A percentile compares a stretch with the other conserved stretches of the same genome.
Evolutionary conservation across 1,284 basidiomycete species (phyloP).

Genomic region (Leccinum insolens): DNA sequence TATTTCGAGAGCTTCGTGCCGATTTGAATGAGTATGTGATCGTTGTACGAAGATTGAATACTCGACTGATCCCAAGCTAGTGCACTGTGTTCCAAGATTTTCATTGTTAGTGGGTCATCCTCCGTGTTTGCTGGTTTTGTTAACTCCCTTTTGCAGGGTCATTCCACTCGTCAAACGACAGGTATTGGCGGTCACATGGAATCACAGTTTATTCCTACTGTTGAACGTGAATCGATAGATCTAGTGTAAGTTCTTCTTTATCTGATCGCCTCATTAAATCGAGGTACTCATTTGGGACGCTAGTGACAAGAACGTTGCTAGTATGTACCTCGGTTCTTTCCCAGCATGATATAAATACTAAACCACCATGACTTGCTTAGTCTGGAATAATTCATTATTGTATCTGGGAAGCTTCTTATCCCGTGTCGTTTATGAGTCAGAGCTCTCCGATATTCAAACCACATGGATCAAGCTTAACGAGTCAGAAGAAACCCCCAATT

Average conservation of each 20-base stretch:
- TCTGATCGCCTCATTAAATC: no score
- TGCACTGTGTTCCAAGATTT: not conserved
- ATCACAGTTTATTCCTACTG: conserved; percentile 92
- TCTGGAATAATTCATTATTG: conserved; percentile 87
- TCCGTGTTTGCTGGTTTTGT: not conserved
- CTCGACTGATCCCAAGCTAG: not conserved
- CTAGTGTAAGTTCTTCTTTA: conserved; percentile 57
- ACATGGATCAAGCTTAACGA: conserved; percentile 41
- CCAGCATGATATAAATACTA: not conserved
- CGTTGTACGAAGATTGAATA: not conserved
- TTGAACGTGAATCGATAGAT: conserved; percentile 94
- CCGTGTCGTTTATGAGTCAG: conserved; percentile 86
- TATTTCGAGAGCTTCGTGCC: conserved; percentile 82
- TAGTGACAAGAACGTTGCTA: conserved; percentile 72
- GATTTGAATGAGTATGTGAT: conserved; percentile 72
- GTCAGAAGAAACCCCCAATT: conserved; percentile 24
- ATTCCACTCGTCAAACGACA: conserved; percentile 55
- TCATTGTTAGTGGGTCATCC: not conserved
- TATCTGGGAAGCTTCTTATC: conserved; percentile 82
- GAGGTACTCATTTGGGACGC: not conserved
- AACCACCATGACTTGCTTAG: conserved; percentile 23
- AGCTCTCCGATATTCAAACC: conserved; percentile 61
- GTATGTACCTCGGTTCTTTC: conserved; percentile 39
- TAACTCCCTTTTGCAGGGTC: not conserved
- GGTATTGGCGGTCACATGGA: conserved; percentile 91